A percentile compares a stretch with the other conserved stretches of the same genome.
These are phyloP conservation scores for Cladorrhinum sp. DNA, from an alignment of 2,329 filamentous ascomycete species.

Conservation along the genomic window DNA sequence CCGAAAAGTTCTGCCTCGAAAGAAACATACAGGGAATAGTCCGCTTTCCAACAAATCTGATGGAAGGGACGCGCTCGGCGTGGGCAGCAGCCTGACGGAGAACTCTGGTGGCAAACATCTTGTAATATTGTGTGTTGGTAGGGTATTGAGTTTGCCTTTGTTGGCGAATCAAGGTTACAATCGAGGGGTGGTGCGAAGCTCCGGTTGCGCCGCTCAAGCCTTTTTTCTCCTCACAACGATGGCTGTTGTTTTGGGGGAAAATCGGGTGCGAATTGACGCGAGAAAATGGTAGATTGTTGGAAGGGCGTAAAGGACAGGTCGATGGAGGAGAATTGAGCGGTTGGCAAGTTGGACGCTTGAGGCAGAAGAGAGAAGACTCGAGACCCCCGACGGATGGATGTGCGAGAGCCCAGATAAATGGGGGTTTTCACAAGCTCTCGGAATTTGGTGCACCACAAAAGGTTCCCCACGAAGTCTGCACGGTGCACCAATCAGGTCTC, in stretches of 20 bases:
- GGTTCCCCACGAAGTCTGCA: conserved; percentile 11
- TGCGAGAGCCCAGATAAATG: conserved; percentile 17
- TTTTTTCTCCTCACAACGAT: conserved; percentile 29
- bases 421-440: conserved; percentile 26
- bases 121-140: conserved; percentile 5
- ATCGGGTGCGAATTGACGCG: conserved; percentile 7
- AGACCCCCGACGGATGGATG: conserved; percentile 1
- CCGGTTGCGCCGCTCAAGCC: neutral
- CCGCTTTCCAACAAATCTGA: conserved; percentile 61
- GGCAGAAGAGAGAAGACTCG: conserved; percentile 7
- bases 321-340: conserved; percentile 28
- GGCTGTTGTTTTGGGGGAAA: conserved; percentile 19
- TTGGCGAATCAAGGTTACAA: too few species aligned
- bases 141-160: neutral
- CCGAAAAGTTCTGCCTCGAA: neutral
- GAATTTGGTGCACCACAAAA: conserved; percentile 18
- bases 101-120: conserved; percentile 53
- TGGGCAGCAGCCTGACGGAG: conserved; percentile 59
- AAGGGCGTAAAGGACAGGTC: conserved; percentile 24
- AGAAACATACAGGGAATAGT: conserved; percentile 52
- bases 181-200: too few species aligned
- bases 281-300: neutral
- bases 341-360: conserved; percentile 10
- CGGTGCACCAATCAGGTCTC: conserved; percentile 13
- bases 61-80: conserved; percentile 59